Evolutionary conservation across 441 rosid species (phyloP).

Genomic region (Manihot esculenta): DNA sequence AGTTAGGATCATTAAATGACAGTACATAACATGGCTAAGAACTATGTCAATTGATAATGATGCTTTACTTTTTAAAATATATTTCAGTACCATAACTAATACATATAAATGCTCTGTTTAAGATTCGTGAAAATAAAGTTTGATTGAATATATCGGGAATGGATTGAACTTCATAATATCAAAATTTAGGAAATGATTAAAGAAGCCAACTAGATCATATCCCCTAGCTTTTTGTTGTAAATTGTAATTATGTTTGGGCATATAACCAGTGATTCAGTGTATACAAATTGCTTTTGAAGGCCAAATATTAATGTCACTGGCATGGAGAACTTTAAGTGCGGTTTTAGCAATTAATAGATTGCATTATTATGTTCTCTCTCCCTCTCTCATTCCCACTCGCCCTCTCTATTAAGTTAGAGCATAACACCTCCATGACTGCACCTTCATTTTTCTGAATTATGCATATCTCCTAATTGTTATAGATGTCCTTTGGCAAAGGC

Average conservation of each 20-base stretch:
- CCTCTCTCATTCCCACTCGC: not conserved
- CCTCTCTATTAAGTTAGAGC: not conserved
- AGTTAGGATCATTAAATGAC: conserved; percentile 1
- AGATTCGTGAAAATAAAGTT: not conserved
- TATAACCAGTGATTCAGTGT: not conserved
- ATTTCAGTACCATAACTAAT: not conserved
- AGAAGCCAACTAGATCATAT: not conserved
- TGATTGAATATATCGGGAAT: not conserved
- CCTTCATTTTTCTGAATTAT: not conserved
- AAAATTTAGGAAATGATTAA: not conserved
- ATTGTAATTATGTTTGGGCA: not conserved
- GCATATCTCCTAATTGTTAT: not conserved
- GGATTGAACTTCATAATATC: not conserved
- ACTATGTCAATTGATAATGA: too few relatives aligned
- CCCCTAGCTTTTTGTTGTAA: not conserved
- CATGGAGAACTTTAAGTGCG: not conserved
- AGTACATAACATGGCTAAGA: not conserved
- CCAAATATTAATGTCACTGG: not conserved
- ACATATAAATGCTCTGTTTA: not conserved
- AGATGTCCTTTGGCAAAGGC: not conserved
- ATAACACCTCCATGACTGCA: not conserved
- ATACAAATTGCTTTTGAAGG: not conserved
- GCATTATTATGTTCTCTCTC: not conserved
- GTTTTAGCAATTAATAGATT: not conserved
- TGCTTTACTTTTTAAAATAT: not conserved